Base-by-base conservation (phyloP, 257 asterid species). In the Fraxinus excelsior region DNA sequence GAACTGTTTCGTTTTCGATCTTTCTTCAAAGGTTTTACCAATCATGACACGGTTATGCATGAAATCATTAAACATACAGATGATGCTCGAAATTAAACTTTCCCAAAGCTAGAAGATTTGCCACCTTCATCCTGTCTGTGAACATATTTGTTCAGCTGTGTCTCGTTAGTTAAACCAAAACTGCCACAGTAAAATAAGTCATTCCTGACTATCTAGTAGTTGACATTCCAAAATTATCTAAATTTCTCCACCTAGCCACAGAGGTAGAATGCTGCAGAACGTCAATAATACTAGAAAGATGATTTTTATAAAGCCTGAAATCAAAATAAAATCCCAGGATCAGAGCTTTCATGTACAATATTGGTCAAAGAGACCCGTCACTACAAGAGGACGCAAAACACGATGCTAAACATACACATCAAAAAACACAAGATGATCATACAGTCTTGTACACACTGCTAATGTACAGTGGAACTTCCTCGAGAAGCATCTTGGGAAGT, bases 321-420 rank as follows among this genome's bases (percentile, higher is more conserved):
- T 26, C 56, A 74, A 14, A 68, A 34, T 40, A 68, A 23, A 83
- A 60, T 60, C 84, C 81, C 80, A 71, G 74, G 23, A 49, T 62
- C 79, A 80, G 31, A 65, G 70, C 73, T 77, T 75, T 74, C 76
- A 87, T 82, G 73, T 79, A 85, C 87, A 79, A 79, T 72, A 78
- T 79, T 76, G 83, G 83, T 85, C 86, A 37, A 38, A 83, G 88
- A 81, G 91, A 85, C 92, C 94, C 94, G 94, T 91, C 96, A 66
- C 96, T 87, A 76, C 86, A 78, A 74, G 86, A 84, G 96, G 96
- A 89, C 96, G 94, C 94, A 28, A 32, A 78, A 53, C 77, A 80
- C 83, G 91, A 79, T 78, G 83, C 90, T 75, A 75, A 74, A 82
- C 51, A 78, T 60, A 76, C 0, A 73, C 77, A 76, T 31, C 56